A percentile compares a stretch with the other conserved stretches of the same genome.
Evolutionary conservation across 139 green algal species (phyloP).

Genomic region (Tetradesmus obliquus): DNA sequence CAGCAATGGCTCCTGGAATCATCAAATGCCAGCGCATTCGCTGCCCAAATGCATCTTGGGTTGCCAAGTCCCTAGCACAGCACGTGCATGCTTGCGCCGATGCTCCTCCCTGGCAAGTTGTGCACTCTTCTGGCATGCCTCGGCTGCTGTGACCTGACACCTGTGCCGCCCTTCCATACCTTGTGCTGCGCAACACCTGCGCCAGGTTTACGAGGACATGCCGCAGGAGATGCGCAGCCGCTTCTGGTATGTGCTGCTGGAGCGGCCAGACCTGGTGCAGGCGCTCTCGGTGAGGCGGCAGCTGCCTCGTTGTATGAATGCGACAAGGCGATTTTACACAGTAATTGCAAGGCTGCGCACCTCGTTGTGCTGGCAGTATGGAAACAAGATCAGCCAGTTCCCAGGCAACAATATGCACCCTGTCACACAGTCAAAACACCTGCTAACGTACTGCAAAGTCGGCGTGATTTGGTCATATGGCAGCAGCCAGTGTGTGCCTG

Average conservation of each 20-base stretch:
- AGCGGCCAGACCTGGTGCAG: constrained; percentile 58
- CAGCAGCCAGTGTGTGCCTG: too few species aligned
- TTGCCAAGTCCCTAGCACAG: background rate
- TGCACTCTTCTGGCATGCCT: too few species aligned
- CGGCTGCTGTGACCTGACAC: too few species aligned
- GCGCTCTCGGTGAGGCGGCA: constrained; percentile 52
- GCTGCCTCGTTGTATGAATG: constrained; percentile 8
- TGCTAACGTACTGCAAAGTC: too few species aligned
- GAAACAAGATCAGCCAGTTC: background rate
- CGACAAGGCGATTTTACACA: background rate
- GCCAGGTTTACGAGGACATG: constrained; percentile 76
- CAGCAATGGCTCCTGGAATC: too few species aligned
- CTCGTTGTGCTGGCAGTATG: background rate
- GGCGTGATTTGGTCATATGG: too few species aligned
- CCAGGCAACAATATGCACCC: too few species aligned
- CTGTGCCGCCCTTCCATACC: too few species aligned
- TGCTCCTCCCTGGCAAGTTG: too few species aligned
- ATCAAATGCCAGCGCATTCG: background rate
- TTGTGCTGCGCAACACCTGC: background rate
- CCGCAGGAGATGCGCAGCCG: constrained; percentile 86
- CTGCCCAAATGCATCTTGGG: background rate
- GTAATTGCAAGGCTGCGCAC: background rate
- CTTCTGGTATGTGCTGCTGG: constrained; percentile 83
- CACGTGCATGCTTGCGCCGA: too few species aligned
- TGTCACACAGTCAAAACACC: too few species aligned